Evolutionary conservation across 768 basidiomycete species (phyloP).

Genomic region (Goffeauzyma gilvescens): DNA sequence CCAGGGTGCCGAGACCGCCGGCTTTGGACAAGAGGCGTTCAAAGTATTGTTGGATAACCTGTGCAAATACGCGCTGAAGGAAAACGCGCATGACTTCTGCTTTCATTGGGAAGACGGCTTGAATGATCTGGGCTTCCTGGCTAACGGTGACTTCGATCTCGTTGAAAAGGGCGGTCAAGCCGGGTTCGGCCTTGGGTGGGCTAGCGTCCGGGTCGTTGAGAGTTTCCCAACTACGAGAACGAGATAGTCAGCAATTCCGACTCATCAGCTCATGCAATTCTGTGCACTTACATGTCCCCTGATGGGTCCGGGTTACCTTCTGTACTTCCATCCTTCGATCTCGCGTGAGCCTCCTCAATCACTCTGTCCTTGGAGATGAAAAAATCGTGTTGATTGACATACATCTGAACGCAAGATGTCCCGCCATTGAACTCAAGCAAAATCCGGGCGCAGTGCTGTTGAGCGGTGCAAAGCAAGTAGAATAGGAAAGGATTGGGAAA

Average conservation of each 20-base stretch:
- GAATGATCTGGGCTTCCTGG: conserved; percentile 92
- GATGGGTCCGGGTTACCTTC: conserved; percentile 14
- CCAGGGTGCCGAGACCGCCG: conserved; percentile 58
- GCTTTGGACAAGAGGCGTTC: conserved; percentile 68
- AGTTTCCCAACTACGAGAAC: conserved; percentile 48
- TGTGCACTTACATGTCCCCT: background rate
- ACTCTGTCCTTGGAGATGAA: conserved; percentile 74
- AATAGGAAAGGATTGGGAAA: too few species aligned
- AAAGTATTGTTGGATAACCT: conserved; percentile 92
- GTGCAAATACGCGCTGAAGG: conserved; percentile 88
- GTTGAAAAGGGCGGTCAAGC: conserved; percentile 55
- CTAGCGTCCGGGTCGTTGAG: conserved; percentile 61
- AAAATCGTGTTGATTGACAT: conserved; percentile 98
- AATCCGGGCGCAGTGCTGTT: conserved; percentile 87
- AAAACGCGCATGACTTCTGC: conserved; percentile 95
- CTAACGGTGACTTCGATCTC: conserved; percentile 82
- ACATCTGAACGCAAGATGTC: conserved; percentile 87
- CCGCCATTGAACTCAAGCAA: conserved; percentile 96
- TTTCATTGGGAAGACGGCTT: conserved; percentile 94
- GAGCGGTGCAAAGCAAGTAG: too few species aligned
- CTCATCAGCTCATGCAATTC: background rate
- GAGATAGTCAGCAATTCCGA: conserved; percentile 1
- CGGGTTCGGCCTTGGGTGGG: conserved; percentile 60
- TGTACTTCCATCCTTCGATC: conserved; percentile 36
- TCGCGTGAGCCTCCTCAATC: conserved; percentile 33